A percentile compares a stretch with the other conserved stretches of the same genome.
phyloP scores from a whole-genome alignment of 768 basidiomycete genomes.

The Lentinula aciculospora region DNA sequence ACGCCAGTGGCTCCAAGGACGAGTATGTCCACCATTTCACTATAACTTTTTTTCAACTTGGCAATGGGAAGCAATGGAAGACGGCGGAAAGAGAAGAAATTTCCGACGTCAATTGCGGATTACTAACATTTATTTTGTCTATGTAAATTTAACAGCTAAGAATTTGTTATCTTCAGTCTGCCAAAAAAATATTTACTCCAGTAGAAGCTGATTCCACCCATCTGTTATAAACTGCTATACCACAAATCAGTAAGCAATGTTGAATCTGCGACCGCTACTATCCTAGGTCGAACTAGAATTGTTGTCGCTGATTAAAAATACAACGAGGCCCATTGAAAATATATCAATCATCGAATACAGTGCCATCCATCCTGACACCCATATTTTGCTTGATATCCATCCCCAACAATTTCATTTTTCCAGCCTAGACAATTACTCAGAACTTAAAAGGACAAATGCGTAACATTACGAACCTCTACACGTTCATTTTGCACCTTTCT shows the following conservation, averaged over 20 bases:
- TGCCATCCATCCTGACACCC: conserved; percentile 84
- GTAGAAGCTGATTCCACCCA: no score
- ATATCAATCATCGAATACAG: conserved; percentile 43
- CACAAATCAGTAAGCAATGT: no score
- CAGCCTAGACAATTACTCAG: conserved; percentile 37
- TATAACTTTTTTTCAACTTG: no score
- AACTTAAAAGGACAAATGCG: background rate
- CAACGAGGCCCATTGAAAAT: background rate
- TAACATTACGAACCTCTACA: conserved; percentile 49
- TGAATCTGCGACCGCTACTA: no score
- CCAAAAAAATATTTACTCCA: no score
- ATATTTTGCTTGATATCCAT: conserved; percentile 83
- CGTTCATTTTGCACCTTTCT: conserved; percentile 83
- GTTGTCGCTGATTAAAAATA: no score
- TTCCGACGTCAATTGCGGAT: no score
- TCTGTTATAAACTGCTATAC: no score
- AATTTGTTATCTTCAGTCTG: no score
- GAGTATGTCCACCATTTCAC: conserved; percentile 42
- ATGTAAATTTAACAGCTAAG: no score
- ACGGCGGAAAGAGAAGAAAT: background rate
- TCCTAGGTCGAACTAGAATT: no score
- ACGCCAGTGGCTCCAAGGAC: conserved; percentile 74
- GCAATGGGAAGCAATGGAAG: background rate
- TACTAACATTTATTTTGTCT: no score
- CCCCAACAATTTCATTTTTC: conserved; percentile 82